Conservation (phyloP, 345 rosid genomes). For the Adansonia digitata region DNA sequence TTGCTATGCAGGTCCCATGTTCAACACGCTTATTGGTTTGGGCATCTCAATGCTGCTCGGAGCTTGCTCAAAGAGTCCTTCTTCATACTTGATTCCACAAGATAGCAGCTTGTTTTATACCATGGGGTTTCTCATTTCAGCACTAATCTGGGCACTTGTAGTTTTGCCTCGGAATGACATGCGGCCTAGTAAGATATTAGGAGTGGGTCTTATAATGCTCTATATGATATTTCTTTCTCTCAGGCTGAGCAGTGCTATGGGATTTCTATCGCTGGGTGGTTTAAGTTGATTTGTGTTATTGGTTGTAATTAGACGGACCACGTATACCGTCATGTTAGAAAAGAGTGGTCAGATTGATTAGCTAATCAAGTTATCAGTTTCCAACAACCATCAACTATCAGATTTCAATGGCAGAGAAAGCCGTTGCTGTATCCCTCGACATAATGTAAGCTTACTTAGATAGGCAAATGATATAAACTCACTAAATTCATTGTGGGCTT, state of each 20-base stretch:
- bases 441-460: neutral
- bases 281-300: conserved; percentile 2
- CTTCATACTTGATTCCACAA: conserved; percentile 44
- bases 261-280: conserved; percentile 29
- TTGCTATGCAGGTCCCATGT: conserved; percentile 97
- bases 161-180: conserved; percentile 63
- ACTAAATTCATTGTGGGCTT: neutral
- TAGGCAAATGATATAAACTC: neutral
- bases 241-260: conserved; percentile 33
- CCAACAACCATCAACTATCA: neutral
- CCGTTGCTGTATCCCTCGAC: neutral
- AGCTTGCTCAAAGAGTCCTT: conserved; percentile 61
- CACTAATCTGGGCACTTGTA: conserved; percentile 58
- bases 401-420: neutral
- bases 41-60: conserved; percentile 71
- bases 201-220: conserved; percentile 36
- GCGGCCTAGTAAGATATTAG: conserved; percentile 64
- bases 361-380: neutral
- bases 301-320: neutral
- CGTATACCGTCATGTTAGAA: neutral
- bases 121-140: conserved; percentile 60
- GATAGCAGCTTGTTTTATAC: conserved; percentile 63
- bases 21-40: conserved; percentile 78
- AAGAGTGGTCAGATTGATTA: neutral
- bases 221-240: conserved; percentile 41